Evolutionary conservation across 495 filamentous ascomycete genomes (phyloP).

Genomic region (Chaetomium tenue): DNA sequence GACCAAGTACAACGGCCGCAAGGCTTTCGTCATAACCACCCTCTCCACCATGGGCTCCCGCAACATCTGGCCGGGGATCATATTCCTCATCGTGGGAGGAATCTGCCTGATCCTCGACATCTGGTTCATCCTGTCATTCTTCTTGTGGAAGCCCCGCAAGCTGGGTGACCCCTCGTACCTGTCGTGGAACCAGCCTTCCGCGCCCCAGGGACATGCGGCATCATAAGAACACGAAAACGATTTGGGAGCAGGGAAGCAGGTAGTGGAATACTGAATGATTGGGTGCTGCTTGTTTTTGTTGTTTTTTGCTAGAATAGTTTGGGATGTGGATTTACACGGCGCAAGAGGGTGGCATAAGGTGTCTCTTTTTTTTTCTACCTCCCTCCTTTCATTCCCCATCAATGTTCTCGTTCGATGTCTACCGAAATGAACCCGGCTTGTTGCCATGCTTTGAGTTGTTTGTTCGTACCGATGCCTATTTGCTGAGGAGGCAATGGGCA

Average conservation of each 20-base stretch:
- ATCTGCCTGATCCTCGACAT: constrained; percentile 85
- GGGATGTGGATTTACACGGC: constrained; percentile 26
- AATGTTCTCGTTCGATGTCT: constrained; percentile 7
- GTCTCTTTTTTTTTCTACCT: constrained; percentile 5
- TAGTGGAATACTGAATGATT: not conserved
- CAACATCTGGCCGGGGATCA: constrained; percentile 95
- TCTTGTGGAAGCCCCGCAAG: constrained; percentile 88
- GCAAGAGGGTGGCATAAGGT: constrained; percentile 19
- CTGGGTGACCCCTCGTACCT: constrained; percentile 96
- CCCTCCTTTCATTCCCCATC: constrained; percentile 6
- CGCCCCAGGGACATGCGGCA: constrained; percentile 40
- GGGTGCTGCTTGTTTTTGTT: constrained; percentile 3
- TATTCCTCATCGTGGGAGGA: constrained; percentile 90
- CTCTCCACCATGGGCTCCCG: constrained; percentile 92
- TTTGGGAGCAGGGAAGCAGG: not conserved
- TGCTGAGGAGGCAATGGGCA: not conserved
- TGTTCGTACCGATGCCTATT: constrained; percentile 15
- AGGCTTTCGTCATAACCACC: constrained; percentile 88
- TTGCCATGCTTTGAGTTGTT: constrained; percentile 14
- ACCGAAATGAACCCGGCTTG: constrained; percentile 4
- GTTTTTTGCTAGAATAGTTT: constrained; percentile 19
- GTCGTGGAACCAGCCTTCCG: constrained; percentile 90
- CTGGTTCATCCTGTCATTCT: constrained; percentile 83
- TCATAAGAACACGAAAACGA: constrained; percentile 16
- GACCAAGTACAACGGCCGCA: constrained; percentile 81